A percentile compares a stretch with the other conserved stretches of the same genome.
These are phyloP conservation scores for Shiraia sp. DNA, from an alignment of 2,329 filamentous ascomycete species.

Conservation along the genomic window DNA sequence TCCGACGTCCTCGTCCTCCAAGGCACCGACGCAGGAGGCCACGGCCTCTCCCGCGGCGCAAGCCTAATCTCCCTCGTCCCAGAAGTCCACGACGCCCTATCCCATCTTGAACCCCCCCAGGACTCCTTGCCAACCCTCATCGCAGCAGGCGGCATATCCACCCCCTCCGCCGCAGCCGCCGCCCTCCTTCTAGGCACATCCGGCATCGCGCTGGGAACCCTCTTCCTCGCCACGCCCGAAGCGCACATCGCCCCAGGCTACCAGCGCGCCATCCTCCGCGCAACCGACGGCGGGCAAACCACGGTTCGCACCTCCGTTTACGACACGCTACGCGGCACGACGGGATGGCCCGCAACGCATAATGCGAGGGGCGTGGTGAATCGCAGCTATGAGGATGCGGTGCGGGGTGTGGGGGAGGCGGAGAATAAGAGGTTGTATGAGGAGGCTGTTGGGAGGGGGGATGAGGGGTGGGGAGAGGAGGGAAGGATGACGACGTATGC, in stretches of 20 bases:
- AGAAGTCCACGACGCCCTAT: slow-evolving; percentile 57
- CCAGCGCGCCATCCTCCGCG: slow-evolving; percentile 50
- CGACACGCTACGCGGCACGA: slow-evolving; percentile 59
- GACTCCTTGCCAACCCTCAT: slow-evolving; percentile 47
- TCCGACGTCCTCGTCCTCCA: slow-evolving; percentile 66
- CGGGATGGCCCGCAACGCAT: slow-evolving; percentile 61
- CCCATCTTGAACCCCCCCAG: too few species aligned
- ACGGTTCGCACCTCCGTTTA: slow-evolving; percentile 57
- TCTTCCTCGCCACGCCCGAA: slow-evolving; percentile 61
- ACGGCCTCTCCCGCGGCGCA: slow-evolving; percentile 60
- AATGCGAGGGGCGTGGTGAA: slow-evolving; percentile 64
- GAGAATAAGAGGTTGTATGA: slow-evolving; percentile 52
- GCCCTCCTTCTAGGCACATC: slow-evolving; percentile 57
- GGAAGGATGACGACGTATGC: slow-evolving; percentile 66
- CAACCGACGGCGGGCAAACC: slow-evolving; percentile 55
- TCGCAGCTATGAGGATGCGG: slow-evolving; percentile 51
- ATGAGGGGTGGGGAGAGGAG: slow-evolving; percentile 54
- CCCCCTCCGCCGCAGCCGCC: slow-evolving; percentile 60
- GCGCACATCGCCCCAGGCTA: slow-evolving; percentile 54
- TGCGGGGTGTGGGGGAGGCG: slow-evolving; percentile 46
- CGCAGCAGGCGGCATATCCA: slow-evolving; percentile 64
- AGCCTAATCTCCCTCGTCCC: slow-evolving; percentile 62
- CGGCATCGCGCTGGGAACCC: slow-evolving; percentile 65
- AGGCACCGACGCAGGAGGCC: slow-evolving; percentile 67
- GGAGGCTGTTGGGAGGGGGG: slow-evolving; percentile 55